Evolutionary conservation across 2,329 filamentous ascomycete species (phyloP), one percentile per base, ranked within the genome.

Genomic region (Fusarium sarcochroum): DNA sequence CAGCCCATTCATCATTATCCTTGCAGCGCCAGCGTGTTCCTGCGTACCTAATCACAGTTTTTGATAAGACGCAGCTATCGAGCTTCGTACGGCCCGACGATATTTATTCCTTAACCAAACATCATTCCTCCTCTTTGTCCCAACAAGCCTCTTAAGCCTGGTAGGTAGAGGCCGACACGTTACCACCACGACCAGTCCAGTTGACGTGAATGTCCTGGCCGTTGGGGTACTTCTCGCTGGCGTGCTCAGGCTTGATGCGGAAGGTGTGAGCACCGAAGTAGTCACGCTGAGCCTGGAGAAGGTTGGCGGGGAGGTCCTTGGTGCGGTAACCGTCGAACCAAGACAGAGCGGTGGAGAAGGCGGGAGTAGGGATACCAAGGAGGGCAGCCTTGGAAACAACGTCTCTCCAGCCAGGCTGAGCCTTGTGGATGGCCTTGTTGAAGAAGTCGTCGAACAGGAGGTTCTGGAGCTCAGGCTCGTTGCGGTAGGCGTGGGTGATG

Each of bases 241-340:
- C 92, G 72, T 75, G 78, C 84, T 95, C 92, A 65, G 93, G 91
- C 91, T 96, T 95, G 84, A 96, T 89, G 76, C 86, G 86, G 90
- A 96, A 96, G 73, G 93, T 96, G 87, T 96, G 93, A 70, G 93
- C 93, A 81, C 96, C 96, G 80, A 99, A 99, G 93, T 98, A 99
- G 83, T 99, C 96, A 87, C 96, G 93, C 89, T 99, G 96, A 60
- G 95, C 96, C 87, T 99, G 96, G 78, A 99, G 90, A 70, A 99
- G 88, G 89, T 98, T 99, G 87, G 96, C 96, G 65, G 96, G 96
- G 75, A 99, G 90, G 81, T 98, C 90, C 88, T 95, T 93, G 81
- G 95, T 94, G 82, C 96, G 92, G 90, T 98, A 98, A 71, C 96
- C 96, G 81, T 99, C 96, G 85, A 97, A 99, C 93, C 97, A 99